These are phyloP conservation scores for Candida nitratophila DNA, from an alignment of 805 yeast genomes.

Conservation along the genomic window DNA sequence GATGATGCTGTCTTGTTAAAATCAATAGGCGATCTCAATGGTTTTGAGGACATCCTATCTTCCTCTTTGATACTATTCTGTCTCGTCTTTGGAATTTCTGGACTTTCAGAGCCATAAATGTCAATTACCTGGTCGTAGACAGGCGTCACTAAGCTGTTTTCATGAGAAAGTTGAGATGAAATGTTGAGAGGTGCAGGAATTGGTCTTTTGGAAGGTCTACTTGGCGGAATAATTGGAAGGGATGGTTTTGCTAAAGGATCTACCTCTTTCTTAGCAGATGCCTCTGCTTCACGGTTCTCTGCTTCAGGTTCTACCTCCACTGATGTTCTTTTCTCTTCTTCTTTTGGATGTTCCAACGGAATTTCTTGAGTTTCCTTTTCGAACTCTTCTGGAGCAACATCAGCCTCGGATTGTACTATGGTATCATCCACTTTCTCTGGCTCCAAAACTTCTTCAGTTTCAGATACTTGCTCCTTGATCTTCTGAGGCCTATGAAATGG, in stretches of 20 bases:
- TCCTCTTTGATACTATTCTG: neutral
- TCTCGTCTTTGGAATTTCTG: constrained; percentile 8
- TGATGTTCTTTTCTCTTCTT: neutral
- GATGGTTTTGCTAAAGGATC: neutral
- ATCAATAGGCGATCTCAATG: neutral
- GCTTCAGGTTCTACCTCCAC: constrained; percentile 3
- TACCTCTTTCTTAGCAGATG: constrained; percentile 9
- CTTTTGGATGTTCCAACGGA: too few relatives aligned
- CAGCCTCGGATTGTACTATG: too few relatives aligned
- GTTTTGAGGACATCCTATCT: neutral
- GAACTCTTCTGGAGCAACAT: too few relatives aligned
- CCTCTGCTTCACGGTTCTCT: constrained; percentile 7
- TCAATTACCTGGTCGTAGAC: constrained; percentile 11
- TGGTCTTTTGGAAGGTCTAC: neutral
- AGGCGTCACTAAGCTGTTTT: constrained; percentile 4
- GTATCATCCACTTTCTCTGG: too few relatives aligned
- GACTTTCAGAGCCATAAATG: constrained; percentile 12
- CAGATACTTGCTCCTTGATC: neutral
- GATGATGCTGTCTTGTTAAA: neutral
- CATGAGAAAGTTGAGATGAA: constrained; percentile 2
- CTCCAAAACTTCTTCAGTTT: neutral
- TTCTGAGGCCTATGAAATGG: neutral
- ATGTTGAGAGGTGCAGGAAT: constrained; percentile 1
- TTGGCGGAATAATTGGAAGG: neutral
- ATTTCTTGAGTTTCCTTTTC: too few relatives aligned